A percentile compares a stretch with the other conserved stretches of the same genome.
Conservation (phyloP, 495 filamentous ascomycete genomes). For the Jackrogersella minutella region DNA sequence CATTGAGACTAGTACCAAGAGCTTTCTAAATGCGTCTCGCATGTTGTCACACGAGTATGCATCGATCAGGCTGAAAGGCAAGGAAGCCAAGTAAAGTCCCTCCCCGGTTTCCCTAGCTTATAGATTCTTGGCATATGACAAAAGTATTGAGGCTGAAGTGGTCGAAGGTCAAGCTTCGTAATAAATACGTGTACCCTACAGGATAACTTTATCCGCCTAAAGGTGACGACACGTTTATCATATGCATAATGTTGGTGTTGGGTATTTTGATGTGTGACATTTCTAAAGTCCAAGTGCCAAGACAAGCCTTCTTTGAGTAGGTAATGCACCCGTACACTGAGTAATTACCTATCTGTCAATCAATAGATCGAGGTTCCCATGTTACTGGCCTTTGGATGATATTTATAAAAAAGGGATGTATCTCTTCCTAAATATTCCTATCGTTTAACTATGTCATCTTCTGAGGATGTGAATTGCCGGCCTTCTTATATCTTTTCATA, state of each 20-base stretch:
- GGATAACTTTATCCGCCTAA: constrained; percentile 29
- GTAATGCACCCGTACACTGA: not conserved
- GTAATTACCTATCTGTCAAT: not conserved
- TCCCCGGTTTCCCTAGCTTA: constrained; percentile 34
- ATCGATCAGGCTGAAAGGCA: constrained; percentile 35
- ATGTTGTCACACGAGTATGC: constrained; percentile 23
- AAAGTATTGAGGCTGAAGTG: constrained; percentile 42
- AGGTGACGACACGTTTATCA: constrained; percentile 14
- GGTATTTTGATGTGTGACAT: constrained; percentile 8
- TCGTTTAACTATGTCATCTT: not conserved
- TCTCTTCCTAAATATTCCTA: no score
- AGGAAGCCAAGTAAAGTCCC: constrained; percentile 29
- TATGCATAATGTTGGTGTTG: not conserved
- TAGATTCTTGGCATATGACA: constrained; percentile 35
- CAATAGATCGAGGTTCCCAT: not conserved
- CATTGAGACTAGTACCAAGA: constrained; percentile 2
- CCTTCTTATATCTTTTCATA: constrained; percentile 8
- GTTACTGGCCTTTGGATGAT: not conserved
- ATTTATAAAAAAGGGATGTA: not conserved
- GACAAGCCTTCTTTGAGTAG: not conserved
- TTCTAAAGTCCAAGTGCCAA: constrained; percentile 2
- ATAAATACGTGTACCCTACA: constrained; percentile 13
- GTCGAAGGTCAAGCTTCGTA: constrained; percentile 27
- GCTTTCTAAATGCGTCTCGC: constrained; percentile 23
- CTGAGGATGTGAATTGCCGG: not conserved